Evolutionary conservation across 192 early-diverging fungal genomes (phyloP).

Genomic region (Backusella parvicylindrica): DNA sequence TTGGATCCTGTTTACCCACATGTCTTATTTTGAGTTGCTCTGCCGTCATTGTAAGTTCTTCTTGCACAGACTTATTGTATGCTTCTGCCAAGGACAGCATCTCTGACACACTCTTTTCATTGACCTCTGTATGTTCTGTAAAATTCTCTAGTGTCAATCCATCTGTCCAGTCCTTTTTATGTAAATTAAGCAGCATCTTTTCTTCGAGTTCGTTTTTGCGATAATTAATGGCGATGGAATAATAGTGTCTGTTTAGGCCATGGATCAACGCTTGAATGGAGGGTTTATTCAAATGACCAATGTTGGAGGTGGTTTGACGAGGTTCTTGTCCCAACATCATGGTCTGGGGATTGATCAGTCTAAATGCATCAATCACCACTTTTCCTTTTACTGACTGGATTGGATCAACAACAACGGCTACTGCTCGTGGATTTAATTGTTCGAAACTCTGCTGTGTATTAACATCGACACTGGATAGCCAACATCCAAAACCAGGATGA

Average conservation of each 20-base stretch:
- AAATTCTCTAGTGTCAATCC: slow-evolving; percentile 89
- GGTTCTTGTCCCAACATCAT: slow-evolving; percentile 86
- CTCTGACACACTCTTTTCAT: slow-evolving; percentile 78
- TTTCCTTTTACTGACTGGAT: slow-evolving; percentile 99
- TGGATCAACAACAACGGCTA: slow-evolving; percentile 97
- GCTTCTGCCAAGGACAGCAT: slow-evolving; percentile 88
- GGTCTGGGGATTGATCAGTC: slow-evolving; percentile 89
- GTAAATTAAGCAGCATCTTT: slow-evolving; percentile 97
- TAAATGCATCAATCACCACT: slow-evolving; percentile 99
- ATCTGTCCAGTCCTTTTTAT: slow-evolving; percentile 99
- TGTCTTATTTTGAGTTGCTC: slow-evolving; percentile 97
- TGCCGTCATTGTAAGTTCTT: slow-evolving; percentile 88
- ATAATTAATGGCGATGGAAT: slow-evolving; percentile 99
- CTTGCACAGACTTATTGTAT: slow-evolving; percentile 97
- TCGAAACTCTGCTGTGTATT: slow-evolving; percentile 99
- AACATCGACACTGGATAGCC: slow-evolving; percentile 97
- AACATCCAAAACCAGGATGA: slow-evolving; percentile 99
- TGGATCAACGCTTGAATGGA: slow-evolving; percentile 98
- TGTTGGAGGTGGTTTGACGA: slow-evolving; percentile 97
- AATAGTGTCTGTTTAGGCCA: slow-evolving; percentile 97
- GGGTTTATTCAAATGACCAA: slow-evolving; percentile 97
- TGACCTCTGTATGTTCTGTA: slow-evolving; percentile 72
- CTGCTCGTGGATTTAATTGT: slow-evolving; percentile 85
- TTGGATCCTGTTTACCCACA: slow-evolving; percentile 99
- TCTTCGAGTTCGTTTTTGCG: slow-evolving; percentile 99